Evolutionary conservation across 176 grass and related monocot species (phyloP).

Genomic region (Panicum miliaceum): DNA sequence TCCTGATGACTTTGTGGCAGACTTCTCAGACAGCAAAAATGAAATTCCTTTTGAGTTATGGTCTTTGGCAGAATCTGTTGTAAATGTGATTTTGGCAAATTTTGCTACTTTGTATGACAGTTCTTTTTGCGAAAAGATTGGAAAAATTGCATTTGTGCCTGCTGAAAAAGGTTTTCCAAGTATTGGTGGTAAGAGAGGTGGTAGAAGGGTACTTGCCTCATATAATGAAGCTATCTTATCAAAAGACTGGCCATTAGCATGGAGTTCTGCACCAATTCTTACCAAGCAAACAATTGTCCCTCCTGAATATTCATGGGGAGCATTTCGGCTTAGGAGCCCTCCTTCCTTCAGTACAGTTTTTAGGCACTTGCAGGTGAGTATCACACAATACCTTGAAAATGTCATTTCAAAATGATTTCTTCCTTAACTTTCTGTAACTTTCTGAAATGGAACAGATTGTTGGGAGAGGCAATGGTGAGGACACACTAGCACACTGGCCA

Average conservation of each 20-base stretch:
- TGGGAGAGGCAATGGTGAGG: slow-evolving; percentile 92
- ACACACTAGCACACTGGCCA: slow-evolving; percentile 94
- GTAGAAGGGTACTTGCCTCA: slow-evolving; percentile 83
- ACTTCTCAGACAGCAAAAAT: slow-evolving; percentile 63
- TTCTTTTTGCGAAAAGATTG: slow-evolving; percentile 85
- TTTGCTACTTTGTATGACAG: slow-evolving; percentile 87
- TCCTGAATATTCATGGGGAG: slow-evolving; percentile 90
- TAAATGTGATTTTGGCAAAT: slow-evolving; percentile 81
- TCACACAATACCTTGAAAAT: slow-evolving; percentile 26
- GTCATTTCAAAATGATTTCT: slow-evolving; percentile 31
- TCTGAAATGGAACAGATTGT: slow-evolving; percentile 64
- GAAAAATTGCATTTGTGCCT: slow-evolving; percentile 89
- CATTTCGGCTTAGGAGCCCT: slow-evolving; percentile 90
- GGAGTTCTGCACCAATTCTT: slow-evolving; percentile 90
- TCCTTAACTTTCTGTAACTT: slow-evolving; percentile 41
- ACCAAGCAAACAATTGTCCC: slow-evolving; percentile 81
- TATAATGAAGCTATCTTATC: slow-evolving; percentile 81
- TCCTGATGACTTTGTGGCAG: slow-evolving; percentile 75
- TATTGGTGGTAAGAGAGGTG: slow-evolving; percentile 97
- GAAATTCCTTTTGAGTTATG: slow-evolving; percentile 89
- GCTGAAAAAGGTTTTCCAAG: slow-evolving; percentile 95
- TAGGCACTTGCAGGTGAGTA: slow-evolving; percentile 79
- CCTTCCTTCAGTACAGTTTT: slow-evolving; percentile 84
- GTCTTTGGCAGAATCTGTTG: slow-evolving; percentile 81
- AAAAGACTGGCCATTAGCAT: slow-evolving; percentile 90